Evolutionary conservation across 768 basidiomycete genomes (phyloP), one percentile per base, ranked within the genome.

Genomic region (Boletus rex-veris): DNA sequence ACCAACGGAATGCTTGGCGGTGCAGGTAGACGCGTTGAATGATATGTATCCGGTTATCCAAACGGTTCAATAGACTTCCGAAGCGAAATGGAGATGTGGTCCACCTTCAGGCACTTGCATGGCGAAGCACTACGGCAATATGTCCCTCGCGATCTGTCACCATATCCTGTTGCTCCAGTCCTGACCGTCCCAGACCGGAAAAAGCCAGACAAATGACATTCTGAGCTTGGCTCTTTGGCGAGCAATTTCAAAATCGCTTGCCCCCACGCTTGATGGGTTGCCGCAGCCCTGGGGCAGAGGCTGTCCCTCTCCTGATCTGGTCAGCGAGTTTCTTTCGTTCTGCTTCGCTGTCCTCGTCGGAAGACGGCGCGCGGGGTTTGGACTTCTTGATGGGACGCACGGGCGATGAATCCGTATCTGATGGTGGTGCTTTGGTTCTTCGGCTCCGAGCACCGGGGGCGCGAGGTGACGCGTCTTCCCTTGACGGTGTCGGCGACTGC

Each of bases 261-360:
- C 84, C 86, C 35, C 85, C 85, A 59, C 88, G 80, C 71, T 84
- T 90, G 57, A 90, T 74, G 5, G 89, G 89, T 60, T 91, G 88
- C 61, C 82, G 80, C 41, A 83, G 76, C 38, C 83, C 83, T 50
- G 83, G 74, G 55, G 75, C 74, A 45, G 68, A 61, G 40, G 67
- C 64, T 45, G 64, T 58, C 41, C 75, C 76, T 54, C 68, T 69
- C 56, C 71, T 80, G 49, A 75, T 67, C 59, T 71, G 73, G 45
- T 75, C 69, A 21, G 74, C 67, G 31, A 70, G 70, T 47, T 67
- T 75, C 65, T 74, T 79, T 33, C 75, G 74, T 36, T 79, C 82
- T 19, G 71, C 75, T 58, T 83, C 84, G 62, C 83, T 86, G 61
- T 85, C 83, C 46, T 80, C 79, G 50, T 83, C 81, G 54, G 77